These are phyloP conservation scores for Tillandsia leiboldiana DNA, from an alignment of 176 grass and related monocot species.

Conservation along the genomic window DNA sequence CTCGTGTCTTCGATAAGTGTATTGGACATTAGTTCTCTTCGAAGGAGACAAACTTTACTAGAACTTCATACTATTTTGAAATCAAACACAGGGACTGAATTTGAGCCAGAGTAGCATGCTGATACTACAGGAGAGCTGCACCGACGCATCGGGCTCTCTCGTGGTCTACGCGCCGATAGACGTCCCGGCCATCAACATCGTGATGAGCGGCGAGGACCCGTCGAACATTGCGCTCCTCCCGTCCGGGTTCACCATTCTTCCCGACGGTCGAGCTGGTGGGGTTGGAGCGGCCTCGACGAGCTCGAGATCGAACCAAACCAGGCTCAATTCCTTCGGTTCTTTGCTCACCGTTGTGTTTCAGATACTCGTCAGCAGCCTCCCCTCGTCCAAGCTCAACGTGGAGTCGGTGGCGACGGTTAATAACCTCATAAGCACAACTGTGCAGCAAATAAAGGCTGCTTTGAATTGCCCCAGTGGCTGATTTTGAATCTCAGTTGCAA, in stretches of 20 bases:
- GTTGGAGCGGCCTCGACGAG: conserved; percentile 30
- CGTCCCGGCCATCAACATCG: conserved; percentile 54
- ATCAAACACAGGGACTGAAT: conserved; percentile 36
- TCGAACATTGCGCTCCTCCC: conserved; percentile 63
- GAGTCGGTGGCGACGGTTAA: conserved; percentile 85
- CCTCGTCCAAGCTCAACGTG: conserved; percentile 63
- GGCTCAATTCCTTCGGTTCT: conserved; percentile 23
- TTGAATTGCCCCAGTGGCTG: conserved; percentile 51
- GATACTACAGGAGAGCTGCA: conserved; percentile 94
- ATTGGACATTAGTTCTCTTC: not conserved
- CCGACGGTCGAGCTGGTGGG: conserved; percentile 21
- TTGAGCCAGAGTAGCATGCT: conserved; percentile 67
- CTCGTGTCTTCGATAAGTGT: not conserved
- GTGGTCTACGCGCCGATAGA: conserved; percentile 78
- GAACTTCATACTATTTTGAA: not conserved
- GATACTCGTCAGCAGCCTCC: conserved; percentile 73
- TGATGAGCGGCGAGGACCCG: conserved; percentile 89
- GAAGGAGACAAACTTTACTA: not conserved
- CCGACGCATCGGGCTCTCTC: conserved; percentile 56
- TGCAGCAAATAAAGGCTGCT: conserved; percentile 69
- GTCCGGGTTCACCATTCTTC: conserved; percentile 56
- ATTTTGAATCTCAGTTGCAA: conserved; percentile 6
- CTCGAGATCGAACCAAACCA: not conserved
- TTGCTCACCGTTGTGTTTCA: conserved; percentile 77
- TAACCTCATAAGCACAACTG: conserved; percentile 66